phyloP scores from a whole-genome alignment of 2,329 filamentous ascomycete species.

The Tolypocladium endophyticum region DNA sequence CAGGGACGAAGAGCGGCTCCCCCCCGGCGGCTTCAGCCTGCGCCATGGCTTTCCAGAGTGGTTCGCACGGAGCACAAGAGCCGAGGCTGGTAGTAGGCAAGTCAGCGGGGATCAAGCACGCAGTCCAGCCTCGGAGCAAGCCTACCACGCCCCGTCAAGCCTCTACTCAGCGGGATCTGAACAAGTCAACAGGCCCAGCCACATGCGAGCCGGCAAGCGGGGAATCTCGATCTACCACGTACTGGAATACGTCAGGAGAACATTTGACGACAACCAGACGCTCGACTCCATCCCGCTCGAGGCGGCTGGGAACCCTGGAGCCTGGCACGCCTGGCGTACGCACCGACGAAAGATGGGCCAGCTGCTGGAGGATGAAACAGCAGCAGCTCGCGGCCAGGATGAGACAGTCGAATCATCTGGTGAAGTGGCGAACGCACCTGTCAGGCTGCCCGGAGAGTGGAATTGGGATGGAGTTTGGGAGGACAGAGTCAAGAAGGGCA shows the following conservation, averaged over 20 bases:
- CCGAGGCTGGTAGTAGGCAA: slow-evolving; percentile 25
- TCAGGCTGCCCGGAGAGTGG: slow-evolving; percentile 63
- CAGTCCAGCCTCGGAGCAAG: slow-evolving; percentile 14
- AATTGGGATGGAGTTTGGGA: slow-evolving; percentile 99
- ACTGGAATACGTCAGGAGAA: slow-evolving; percentile 68
- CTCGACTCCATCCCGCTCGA: slow-evolving; percentile 71
- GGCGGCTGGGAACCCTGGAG: slow-evolving; percentile 78
- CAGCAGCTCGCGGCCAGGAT: background rate
- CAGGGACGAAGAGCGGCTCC: slow-evolving; percentile 70
- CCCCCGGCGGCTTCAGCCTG: slow-evolving; percentile 82
- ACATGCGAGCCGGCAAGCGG: slow-evolving; percentile 29
- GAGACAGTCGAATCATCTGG: background rate
- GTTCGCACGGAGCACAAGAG: slow-evolving; percentile 56
- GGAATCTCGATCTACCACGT: slow-evolving; percentile 54
- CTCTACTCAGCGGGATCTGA: slow-evolving; percentile 19
- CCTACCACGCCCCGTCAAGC: slow-evolving; percentile 5
- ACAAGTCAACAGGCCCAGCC: slow-evolving; percentile 19
- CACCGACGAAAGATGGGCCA: slow-evolving; percentile 38
- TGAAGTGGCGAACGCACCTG: slow-evolving; percentile 1
- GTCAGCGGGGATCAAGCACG: slow-evolving; percentile 27
- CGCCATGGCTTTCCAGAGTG: slow-evolving; percentile 84
- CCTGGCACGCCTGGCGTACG: slow-evolving; percentile 87
- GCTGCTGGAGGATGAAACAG: slow-evolving; percentile 8
- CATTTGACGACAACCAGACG: slow-evolving; percentile 68
- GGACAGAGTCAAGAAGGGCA: slow-evolving; percentile 69